Percentiles rank a stretch among this genome's conserved stretches.
phyloP scores from a whole-genome alignment of 768 basidiomycete genomes.

The Naganishia friedmannii region DNA sequence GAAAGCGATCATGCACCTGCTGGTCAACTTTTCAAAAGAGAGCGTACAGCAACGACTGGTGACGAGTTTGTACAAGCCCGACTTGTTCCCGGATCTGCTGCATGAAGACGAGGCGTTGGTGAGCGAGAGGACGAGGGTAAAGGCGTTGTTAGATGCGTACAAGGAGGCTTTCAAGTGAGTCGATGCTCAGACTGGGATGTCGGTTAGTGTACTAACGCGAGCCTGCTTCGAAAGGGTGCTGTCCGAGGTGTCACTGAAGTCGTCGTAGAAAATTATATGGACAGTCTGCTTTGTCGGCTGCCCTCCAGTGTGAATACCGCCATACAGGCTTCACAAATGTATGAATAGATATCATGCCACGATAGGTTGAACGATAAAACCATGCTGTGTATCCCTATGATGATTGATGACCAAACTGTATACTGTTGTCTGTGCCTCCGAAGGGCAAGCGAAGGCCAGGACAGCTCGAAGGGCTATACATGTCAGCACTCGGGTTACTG shows the following conservation, averaged over 20 bases:
- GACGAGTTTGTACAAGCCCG: slow-evolving; percentile 89
- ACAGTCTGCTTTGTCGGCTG: background rate
- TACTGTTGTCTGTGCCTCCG: background rate
- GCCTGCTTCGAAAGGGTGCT: slow-evolving; percentile 39
- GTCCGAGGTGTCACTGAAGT: slow-evolving; percentile 50
- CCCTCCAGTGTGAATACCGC: background rate
- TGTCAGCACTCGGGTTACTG: background rate
- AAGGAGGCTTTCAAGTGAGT: slow-evolving; percentile 59
- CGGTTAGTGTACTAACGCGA: background rate
- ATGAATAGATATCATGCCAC: slow-evolving; percentile 14
- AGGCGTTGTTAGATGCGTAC: slow-evolving; percentile 91
- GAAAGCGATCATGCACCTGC: slow-evolving; percentile 90
- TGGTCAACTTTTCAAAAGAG: slow-evolving; percentile 86
- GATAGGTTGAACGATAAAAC: background rate
- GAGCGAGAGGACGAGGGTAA: slow-evolving; percentile 86
- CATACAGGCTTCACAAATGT: background rate
- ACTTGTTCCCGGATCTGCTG: slow-evolving; percentile 81
- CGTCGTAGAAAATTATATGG: slow-evolving; percentile 29
- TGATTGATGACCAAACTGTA: background rate
- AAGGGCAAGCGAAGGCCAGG: no score
- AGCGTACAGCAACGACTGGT: slow-evolving; percentile 95
- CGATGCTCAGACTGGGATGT: no score
- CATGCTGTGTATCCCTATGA: slow-evolving; percentile 10
- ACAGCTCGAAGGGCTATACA: background rate
- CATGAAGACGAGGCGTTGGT: slow-evolving; percentile 95